Base-by-base conservation (phyloP, 108 stramenopile species). In the Conticribra guillardii region DNA sequence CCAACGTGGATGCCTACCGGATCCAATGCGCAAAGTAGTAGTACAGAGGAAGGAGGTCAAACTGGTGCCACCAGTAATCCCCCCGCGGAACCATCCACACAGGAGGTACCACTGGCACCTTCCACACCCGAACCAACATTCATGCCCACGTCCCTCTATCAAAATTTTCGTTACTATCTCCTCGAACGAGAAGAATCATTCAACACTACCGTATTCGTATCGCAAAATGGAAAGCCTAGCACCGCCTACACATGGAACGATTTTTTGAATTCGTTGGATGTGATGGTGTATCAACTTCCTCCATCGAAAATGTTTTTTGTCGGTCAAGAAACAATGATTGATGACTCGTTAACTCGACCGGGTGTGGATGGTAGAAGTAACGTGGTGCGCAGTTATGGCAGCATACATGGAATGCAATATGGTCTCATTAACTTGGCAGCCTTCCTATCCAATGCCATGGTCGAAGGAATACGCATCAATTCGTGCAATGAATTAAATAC, bases 401-500 rank as follows among this genome's bases (percentile, higher is more conserved):
- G n/a, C n/a, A n/a, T n/a, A n/a, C 14, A 19, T 16, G 74, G 74
- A 3, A 67, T 76, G 17, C 46, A 61, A 46, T 68, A 76, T 48
- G 74, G 66, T 2, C 44, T 67, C n/a, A 66, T 68, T 17, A 76
- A 76, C 28, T 48, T 76, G 22, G 66, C 74, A 23, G 74, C 67
- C 15, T 54, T 76, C 11, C 33, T 76, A 21, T 54, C 63, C 4
- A 51, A 61, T 55, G 74, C 74, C 18, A 67, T 76, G 74, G 66
- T 31, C 26, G 74, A 76, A 47, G 74, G 74, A 46, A 76, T 76
- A 22, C 56, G 67, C 50, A 62, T 61, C 11, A 66, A 76, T 51
- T 62, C 60, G 0, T 76, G 74, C 26, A 66, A 76, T 54, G 74
- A 76, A 28, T 67, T 55, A 51, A 76, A 76, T 56, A 62, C 52